A percentile compares a stretch with the other conserved stretches of the same genome.
phyloP scores from a whole-genome alignment of 2,329 filamentous ascomycete species.

The Hortaea sp. region DNA sequence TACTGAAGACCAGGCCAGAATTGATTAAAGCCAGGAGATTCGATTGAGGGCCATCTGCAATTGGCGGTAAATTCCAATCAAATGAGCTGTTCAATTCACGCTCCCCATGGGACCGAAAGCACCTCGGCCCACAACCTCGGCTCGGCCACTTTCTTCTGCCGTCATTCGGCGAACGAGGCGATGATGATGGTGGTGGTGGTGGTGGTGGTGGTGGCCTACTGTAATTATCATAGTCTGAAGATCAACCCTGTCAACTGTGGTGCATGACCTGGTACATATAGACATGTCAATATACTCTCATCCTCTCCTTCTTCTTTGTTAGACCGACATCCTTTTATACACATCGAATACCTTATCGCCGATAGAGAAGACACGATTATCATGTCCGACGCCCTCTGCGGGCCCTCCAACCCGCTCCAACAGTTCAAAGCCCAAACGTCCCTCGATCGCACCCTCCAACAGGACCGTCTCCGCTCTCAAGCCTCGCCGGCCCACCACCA shows the following conservation, averaged over 20 bases:
- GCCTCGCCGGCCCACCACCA: conserved; percentile 30
- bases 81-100: not conserved
- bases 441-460: conserved; percentile 60
- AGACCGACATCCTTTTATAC: not conserved
- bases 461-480: conserved; percentile 54
- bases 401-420: conserved; percentile 65
- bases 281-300: not conserved
- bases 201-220: no score
- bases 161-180: no score
- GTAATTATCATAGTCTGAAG: no score
- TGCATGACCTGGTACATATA: no score
- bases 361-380: conserved; percentile 7
- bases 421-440: conserved; percentile 61
- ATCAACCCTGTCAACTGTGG: no score
- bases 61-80: not conserved
- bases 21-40: no score
- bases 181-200: no score
- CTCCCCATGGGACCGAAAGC: not conserved
- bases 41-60: no score
- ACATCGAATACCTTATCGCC: no score
- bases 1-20: no score
- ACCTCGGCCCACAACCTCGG: not conserved
- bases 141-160: not conserved
- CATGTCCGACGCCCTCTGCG: conserved; percentile 62
- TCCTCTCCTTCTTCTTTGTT: not conserved